phyloP scores from a whole-genome alignment of 2,329 filamentous ascomycete species.

The Basipetospora sp. region DNA sequence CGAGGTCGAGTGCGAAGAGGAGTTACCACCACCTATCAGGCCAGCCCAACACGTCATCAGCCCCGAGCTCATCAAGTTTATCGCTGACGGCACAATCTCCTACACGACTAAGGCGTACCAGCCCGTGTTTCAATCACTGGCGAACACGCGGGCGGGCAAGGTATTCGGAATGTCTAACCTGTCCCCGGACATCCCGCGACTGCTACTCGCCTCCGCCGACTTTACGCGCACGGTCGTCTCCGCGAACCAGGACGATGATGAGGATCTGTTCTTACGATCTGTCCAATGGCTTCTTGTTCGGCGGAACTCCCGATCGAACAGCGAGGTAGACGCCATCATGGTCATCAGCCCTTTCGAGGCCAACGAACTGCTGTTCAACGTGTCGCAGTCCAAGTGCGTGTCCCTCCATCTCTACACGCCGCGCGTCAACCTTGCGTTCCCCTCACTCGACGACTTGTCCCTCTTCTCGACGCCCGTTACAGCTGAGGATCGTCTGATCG shows the following conservation, averaged over 20 bases:
- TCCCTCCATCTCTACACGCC: slow-evolving; percentile 38
- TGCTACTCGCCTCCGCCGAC: slow-evolving; percentile 34
- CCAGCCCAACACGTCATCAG: slow-evolving; percentile 30
- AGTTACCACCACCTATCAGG: slow-evolving; percentile 27
- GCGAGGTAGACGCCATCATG: slow-evolving; percentile 14
- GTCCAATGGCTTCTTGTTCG: slow-evolving; percentile 37
- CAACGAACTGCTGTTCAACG: slow-evolving; percentile 28
- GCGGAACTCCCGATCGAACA: not conserved
- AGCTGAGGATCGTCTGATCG: not conserved
- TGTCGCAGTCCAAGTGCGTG: slow-evolving; percentile 21
- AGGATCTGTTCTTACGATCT: slow-evolving; percentile 35
- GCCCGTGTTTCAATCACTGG: slow-evolving; percentile 31
- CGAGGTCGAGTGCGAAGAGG: slow-evolving; percentile 41
- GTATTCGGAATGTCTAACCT: slow-evolving; percentile 4
- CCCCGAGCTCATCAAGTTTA: slow-evolving; percentile 25
- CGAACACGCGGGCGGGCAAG: slow-evolving; percentile 23
- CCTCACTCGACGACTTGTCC: slow-evolving; percentile 28
- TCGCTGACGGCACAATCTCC: slow-evolving; percentile 19
- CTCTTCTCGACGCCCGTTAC: slow-evolving; percentile 31
- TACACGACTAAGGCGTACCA: slow-evolving; percentile 7
- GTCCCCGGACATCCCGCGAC: slow-evolving; percentile 23
- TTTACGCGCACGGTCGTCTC: slow-evolving; percentile 26
- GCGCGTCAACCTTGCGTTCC: slow-evolving; percentile 21
- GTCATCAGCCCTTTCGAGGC: slow-evolving; percentile 49
- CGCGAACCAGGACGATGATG: slow-evolving; percentile 1